Evolutionary conservation across 768 basidiomycete species (phyloP).

Genomic region (Auricularia sp.): DNA sequence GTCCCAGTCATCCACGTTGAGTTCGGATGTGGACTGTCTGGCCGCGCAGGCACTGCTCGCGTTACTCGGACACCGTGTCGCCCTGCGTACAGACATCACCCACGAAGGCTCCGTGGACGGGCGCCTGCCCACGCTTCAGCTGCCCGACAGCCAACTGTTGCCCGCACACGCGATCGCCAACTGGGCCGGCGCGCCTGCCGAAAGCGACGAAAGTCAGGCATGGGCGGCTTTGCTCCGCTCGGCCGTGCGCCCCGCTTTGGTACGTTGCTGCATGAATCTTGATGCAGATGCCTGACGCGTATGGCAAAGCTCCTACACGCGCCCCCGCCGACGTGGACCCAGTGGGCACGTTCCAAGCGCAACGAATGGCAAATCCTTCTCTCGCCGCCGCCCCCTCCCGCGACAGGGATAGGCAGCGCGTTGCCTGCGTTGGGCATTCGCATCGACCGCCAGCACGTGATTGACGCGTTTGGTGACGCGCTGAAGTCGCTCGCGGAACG

Average conservation of each 20-base stretch:
- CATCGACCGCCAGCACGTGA: background rate
- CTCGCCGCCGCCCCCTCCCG: background rate
- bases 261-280: background rate
- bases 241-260: conserved; percentile 1
- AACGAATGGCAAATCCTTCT: background rate
- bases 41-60: conserved; percentile 5
- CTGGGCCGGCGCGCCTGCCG: background rate
- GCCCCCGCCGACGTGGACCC: background rate
- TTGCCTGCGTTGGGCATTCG: background rate
- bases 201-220: background rate
- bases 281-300: background rate
- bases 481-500: conserved; percentile 1
- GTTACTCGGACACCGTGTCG: background rate
- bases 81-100: conserved; percentile 3
- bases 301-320: background rate
- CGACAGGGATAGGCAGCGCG: background rate
- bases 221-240: conserved; percentile 3
- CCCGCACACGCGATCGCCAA: background rate
- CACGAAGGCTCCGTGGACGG: conserved; percentile 4
- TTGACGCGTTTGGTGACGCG: background rate
- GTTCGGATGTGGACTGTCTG: conserved; percentile 6
- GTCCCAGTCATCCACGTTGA: background rate
- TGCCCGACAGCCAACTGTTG: background rate
- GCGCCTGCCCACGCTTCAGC: conserved; percentile 3
- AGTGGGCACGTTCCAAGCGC: background rate